Evolutionary conservation across 1,139 yeast species (phyloP), one percentile per base, ranked within the genome.

Genomic region (Hyphopichia wangnamkhiaoensis): DNA sequence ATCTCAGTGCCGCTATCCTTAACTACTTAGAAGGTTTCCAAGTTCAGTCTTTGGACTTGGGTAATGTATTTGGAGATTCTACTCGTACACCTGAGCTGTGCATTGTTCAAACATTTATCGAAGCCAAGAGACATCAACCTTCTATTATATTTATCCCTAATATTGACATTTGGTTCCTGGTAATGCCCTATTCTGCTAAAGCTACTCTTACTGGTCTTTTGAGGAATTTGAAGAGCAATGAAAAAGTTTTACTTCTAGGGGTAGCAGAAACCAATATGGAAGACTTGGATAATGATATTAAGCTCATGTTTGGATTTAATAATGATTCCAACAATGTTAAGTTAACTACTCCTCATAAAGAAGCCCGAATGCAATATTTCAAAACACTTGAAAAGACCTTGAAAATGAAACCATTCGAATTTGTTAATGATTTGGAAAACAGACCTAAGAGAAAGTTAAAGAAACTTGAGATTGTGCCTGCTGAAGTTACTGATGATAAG

Each of bases 71-170:
- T 50, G 82, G 93, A 12, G 98, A 91, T 53, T 74, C 95, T 4
- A 78, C 94, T 0, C 69, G 90, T 46, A 81, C 95, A 0, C 83
- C 95, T 1, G 98, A 93, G 54, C 87, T 90, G 56, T 76, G 87
- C 1, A 75, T 91, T 30, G 87, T 93, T 20, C 96, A 90, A 56
- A 75, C 88, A 18, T 84, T 94, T 55, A 74, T 86, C 23, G 99
- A 93, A 62, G 95, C 95, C 3, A 79, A 88, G 50, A 79, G 96
- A 54, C 95, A 91, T 49, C 88, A 86, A 43, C 98, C 98, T 1
- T 80, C 96, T 12, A 84, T 94, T 9, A 65, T 94, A 3, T 86
- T 79, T 55, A 79, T 93, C 40, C 97, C 98, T 1, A 86, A 86
- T 54, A 68, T 90, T 40, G 93, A 90, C 47, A 76, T 82, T 4